Evolutionary conservation across 2,329 filamentous ascomycete species (phyloP).

Genomic region (Ophiostoma himal-ulmi): DNA sequence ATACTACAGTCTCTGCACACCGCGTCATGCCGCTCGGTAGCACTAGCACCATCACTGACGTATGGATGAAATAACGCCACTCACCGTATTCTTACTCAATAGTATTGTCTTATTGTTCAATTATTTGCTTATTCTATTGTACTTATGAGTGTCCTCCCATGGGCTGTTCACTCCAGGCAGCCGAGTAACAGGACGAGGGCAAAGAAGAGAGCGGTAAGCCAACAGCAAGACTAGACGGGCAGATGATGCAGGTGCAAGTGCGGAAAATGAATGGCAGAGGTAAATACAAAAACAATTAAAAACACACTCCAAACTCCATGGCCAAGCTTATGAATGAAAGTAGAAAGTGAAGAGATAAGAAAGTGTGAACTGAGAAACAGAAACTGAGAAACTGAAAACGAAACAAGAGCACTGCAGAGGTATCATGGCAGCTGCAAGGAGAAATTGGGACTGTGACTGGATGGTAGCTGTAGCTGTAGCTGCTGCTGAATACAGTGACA

Average conservation of each 20-base stretch:
- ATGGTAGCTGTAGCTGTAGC: neutral
- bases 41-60: neutral
- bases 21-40: neutral
- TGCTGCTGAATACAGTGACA: neutral
- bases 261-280: neutral
- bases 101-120: neutral
- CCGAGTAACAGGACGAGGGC: neutral
- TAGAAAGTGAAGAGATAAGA: neutral
- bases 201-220: neutral
- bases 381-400: neutral
- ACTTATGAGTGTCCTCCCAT: neutral
- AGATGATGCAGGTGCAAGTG: neutral
- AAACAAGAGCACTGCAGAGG: neutral
- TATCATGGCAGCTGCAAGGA: slow-evolving; percentile 2
- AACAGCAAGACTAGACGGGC: neutral
- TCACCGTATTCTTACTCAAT: neutral
- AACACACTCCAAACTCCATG: slow-evolving; percentile 3
- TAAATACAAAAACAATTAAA: neutral
- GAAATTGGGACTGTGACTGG: neutral
- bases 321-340: slow-evolving; percentile 1
- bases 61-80: neutral
- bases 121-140: neutral
- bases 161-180: neutral
- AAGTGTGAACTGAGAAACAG: neutral
- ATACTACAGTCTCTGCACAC: neutral